Base-by-base conservation (phyloP, 306 rosid species). In the Glycyrrhiza uralensis region DNA sequence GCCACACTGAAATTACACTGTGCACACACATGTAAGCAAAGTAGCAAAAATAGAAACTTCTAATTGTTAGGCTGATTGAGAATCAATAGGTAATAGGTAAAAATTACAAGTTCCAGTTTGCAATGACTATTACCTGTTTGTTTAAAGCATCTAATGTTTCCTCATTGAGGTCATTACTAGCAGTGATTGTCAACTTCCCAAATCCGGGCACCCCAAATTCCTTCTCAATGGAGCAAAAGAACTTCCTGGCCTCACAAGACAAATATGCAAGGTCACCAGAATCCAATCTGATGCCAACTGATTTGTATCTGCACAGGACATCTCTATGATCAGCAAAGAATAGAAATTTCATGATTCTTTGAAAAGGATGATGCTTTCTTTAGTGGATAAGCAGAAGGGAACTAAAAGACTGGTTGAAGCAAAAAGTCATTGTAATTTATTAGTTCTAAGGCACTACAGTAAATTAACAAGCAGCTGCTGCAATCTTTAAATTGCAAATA, bases 121-220 rank as follows among this genome's bases (percentile, higher is more conserved):
- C 67, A 72, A 26, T 22, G 57, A 62, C 18, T 17, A 68, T 65
- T 83, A 92, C 99, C 93, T 95, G 99, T 85, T 95, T 95, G 83
- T 95, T 95, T 84, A 95, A 80, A 71, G 99, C 99, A 83, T 91
- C 99, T 75, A 95, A 70, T 14, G 99, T 95, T 85, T 91, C 99
- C 86, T 95, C 99, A 46, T 95, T 95, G 35, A 95, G 96, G 78
- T 95, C 99, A 85, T 95, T 95, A 83, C 99, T 92, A 60, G 99
- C 99, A 65, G 97, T 85, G 76, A 92, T 92, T 58, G 47, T 5
- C 50, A 76, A 66, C 76, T 81, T 95, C 63, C 92, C 93, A 83
- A 95, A 95, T 51, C 72, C 93, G 76, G 88, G 75, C 54, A 91
- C 86, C 75, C 77, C 89, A 66, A 95, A 91, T 80, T 88, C 97